These are phyloP conservation scores for Vigna hirtella DNA, from an alignment of 306 rosid genomes.

Conservation along the genomic window DNA sequence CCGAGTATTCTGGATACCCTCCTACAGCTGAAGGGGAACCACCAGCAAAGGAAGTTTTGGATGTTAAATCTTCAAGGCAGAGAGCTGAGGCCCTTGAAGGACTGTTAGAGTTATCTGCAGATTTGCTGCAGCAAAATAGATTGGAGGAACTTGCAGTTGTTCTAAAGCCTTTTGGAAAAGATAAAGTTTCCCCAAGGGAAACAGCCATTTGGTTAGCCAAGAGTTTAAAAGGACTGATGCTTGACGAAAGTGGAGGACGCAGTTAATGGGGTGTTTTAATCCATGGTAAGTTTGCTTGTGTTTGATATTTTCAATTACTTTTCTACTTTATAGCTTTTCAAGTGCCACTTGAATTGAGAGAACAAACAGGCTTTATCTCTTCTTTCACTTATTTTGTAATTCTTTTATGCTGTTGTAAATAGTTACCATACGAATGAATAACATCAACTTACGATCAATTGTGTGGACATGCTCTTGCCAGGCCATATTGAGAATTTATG, in stretches of 20 bases:
- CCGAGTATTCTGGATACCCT: conserved; percentile 49
- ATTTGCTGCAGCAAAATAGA: conserved; percentile 80
- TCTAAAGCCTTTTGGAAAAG: conserved; percentile 91
- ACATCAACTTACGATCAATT: conserved; percentile 38
- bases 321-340: conserved; percentile 36
- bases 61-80: conserved; percentile 85
- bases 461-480: conserved; percentile 12
- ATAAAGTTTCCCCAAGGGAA: conserved; percentile 92
- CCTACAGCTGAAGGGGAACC: conserved; percentile 57
- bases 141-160: conserved; percentile 88
- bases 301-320: conserved; percentile 41
- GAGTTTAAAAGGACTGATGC: conserved; percentile 93
- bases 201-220: conserved; percentile 97
- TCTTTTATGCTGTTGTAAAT: conserved; percentile 63
- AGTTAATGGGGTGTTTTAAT: conserved; percentile 46
- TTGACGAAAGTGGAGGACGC: conserved; percentile 63
- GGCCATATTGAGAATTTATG: background rate
- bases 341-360: conserved; percentile 53
- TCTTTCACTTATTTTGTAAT: conserved; percentile 49
- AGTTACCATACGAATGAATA: conserved; percentile 48
- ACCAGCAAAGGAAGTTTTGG: conserved; percentile 65
- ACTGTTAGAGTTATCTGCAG: conserved; percentile 86
- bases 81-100: conserved; percentile 98
- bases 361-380: conserved; percentile 36
- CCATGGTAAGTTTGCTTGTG: conserved; percentile 46